These are phyloP conservation scores for Teunomyces panamensis DNA, from an alignment of 805 yeast genomes.

Conservation along the genomic window DNA sequence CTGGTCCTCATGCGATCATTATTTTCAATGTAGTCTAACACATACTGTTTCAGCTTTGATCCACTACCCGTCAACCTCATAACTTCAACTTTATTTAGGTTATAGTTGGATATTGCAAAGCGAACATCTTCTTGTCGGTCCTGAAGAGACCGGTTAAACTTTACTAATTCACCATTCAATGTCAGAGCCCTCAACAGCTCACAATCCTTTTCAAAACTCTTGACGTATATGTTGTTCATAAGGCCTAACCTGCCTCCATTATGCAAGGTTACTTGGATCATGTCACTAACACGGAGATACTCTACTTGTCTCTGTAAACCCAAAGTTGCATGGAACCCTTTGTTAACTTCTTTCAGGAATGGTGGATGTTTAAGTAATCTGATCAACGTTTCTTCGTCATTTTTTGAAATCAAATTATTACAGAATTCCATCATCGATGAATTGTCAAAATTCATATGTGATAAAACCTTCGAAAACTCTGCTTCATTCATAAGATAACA, in stretches of 20 bases:
- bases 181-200: conserved; percentile 32
- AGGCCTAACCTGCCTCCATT: conserved; percentile 35
- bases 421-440: conserved; percentile 30
- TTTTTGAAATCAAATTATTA: conserved; percentile 24
- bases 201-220: conserved; percentile 35
- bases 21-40: conserved; percentile 69
- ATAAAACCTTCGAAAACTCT: conserved; percentile 18
- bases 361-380: conserved; percentile 28
- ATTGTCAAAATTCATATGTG: conserved; percentile 13
- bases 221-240: conserved; percentile 31
- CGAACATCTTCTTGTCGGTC: conserved; percentile 63
- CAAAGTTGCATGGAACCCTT: conserved; percentile 20
- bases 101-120: conserved; percentile 47
- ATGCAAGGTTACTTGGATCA: conserved; percentile 30
- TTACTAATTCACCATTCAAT: conserved; percentile 44
- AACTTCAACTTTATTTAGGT: conserved; percentile 43
- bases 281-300: conserved; percentile 19
- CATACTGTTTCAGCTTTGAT: conserved; percentile 32
- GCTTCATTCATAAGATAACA: conserved; percentile 30
- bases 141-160: conserved; percentile 53
- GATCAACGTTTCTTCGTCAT: conserved; percentile 36
- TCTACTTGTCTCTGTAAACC: conserved; percentile 15
- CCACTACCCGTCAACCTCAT: conserved; percentile 39
- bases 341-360: conserved; percentile 23
- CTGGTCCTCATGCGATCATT: conserved; percentile 63